phyloP scores from a whole-genome alignment of 495 filamentous ascomycete genomes.

The Lasiosphaeria ovina region DNA sequence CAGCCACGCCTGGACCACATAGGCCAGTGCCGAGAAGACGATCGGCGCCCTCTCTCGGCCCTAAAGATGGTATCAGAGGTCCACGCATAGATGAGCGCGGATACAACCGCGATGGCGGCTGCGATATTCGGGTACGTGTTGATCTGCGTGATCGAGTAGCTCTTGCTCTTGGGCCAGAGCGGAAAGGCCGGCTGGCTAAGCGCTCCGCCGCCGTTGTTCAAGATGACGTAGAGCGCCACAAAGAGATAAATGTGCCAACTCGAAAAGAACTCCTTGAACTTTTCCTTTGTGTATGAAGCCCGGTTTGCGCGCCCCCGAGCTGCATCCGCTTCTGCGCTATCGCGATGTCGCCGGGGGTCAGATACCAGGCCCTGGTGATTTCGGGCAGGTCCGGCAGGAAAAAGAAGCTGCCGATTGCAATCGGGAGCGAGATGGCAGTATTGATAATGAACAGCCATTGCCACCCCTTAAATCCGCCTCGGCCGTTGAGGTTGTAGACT shows the following conservation, averaged over 20 bases:
- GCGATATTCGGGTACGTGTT: constrained; percentile 49
- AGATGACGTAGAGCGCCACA: constrained; percentile 38
- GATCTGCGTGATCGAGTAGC: constrained; percentile 34
- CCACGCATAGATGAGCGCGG: constrained; percentile 43
- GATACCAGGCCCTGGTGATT: constrained; percentile 55
- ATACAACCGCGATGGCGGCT: constrained; percentile 43
- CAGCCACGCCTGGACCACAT: constrained; percentile 43
- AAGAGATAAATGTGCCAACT: constrained; percentile 47
- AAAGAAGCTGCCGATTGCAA: constrained; percentile 56
- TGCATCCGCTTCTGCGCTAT: constrained; percentile 46
- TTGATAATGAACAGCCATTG: constrained; percentile 54
- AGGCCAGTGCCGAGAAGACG: constrained; percentile 39
- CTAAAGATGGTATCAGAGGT: constrained; percentile 50
- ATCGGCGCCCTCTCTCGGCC: constrained; percentile 57
- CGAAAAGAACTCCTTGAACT: constrained; percentile 40
- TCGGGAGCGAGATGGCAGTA: constrained; percentile 44
- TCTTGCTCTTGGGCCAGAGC: constrained; percentile 38
- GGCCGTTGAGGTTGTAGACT: constrained; percentile 54
- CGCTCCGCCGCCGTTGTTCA: constrained; percentile 32
- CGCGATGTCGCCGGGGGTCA: constrained; percentile 36
- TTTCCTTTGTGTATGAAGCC: constrained; percentile 36
- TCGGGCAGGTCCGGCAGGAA: constrained; percentile 61
- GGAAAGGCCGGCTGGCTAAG: constrained; percentile 35
- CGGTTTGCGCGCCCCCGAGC: constrained; percentile 43
- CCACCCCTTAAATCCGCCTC: constrained; percentile 46